Percentiles rank a stretch among this genome's conserved stretches.
Conservation (phyloP, 257 asterid genomes). For the Craterostigma plantagineum region DNA sequence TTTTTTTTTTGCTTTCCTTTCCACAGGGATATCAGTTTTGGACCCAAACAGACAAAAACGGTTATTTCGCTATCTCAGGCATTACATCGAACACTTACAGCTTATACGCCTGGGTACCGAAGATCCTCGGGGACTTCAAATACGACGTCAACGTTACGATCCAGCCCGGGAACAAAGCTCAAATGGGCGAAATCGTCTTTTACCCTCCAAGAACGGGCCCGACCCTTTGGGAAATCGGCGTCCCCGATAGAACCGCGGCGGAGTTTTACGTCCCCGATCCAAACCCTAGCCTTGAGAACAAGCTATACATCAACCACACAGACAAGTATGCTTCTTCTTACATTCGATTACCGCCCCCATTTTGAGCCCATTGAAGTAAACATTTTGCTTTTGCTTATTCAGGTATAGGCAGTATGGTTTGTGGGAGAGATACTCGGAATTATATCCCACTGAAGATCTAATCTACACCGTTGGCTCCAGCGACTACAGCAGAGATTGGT, state of each 20-base stretch:
- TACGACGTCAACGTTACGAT: slow-evolving; percentile 11
- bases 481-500: slow-evolving; percentile 31
- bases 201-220: slow-evolving; percentile 43
- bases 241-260: slow-evolving; percentile 44
- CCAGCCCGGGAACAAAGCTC: slow-evolving; percentile 16
- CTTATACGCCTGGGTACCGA: slow-evolving; percentile 53
- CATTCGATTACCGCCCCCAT: neutral
- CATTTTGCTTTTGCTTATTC: slow-evolving; percentile 1
- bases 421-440: slow-evolving; percentile 32
- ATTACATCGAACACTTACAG: slow-evolving; percentile 26
- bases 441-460: slow-evolving; percentile 29
- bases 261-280: slow-evolving; percentile 46
- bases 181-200: slow-evolving; percentile 15
- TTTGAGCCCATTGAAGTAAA: neutral
- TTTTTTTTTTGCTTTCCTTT: neutral
- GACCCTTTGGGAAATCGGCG: slow-evolving; percentile 51
- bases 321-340: slow-evolving; percentile 16
- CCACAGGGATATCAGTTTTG: slow-evolving; percentile 67
- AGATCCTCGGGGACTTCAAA: slow-evolving; percentile 48
- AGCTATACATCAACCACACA: slow-evolving; percentile 14
- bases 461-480: slow-evolving; percentile 27
- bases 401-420: slow-evolving; percentile 51
- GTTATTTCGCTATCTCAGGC: slow-evolving; percentile 20
- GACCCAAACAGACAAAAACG: slow-evolving; percentile 28
- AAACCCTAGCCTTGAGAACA: slow-evolving; percentile 15